Conservation (phyloP, 176 grass and related monocot species). For the Zoysia pacifica region DNA sequence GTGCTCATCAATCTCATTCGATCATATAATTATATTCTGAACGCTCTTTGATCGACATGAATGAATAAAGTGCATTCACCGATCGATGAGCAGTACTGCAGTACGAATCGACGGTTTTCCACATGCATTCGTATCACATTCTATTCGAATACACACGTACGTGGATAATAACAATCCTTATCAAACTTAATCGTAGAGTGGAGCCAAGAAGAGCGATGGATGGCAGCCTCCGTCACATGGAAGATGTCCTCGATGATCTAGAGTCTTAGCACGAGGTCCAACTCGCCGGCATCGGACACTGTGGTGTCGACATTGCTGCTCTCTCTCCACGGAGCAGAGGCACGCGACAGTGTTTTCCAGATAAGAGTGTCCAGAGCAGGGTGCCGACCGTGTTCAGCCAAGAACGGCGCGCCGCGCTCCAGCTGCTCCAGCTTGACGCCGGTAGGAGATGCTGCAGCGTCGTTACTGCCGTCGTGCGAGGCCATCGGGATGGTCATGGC, state of each 20-base stretch:
- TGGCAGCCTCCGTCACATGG: background rate
- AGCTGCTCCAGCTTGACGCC: background rate
- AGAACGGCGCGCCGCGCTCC: background rate
- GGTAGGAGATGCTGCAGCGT: background rate
- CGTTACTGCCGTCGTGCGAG: background rate
- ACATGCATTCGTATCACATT: background rate
- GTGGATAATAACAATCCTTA: background rate
- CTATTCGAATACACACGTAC: background rate
- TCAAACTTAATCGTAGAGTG: background rate
- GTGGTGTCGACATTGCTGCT: background rate
- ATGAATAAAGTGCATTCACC: background rate
- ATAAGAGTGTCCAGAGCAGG: background rate
- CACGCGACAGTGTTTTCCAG: background rate
- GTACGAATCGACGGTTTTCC: background rate
- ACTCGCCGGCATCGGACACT: background rate
- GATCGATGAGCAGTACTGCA: background rate
- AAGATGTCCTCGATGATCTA: background rate
- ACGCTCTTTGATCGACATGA: background rate
- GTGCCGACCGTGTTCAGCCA: background rate
- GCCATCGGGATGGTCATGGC: background rate
- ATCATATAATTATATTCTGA: background rate
- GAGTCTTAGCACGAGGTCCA: background rate
- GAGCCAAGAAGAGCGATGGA: background rate
- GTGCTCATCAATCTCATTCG: background rate
- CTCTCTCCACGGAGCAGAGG: background rate